Conservation (phyloP, 148 eudicot genomes). For the Silene conica region DNA sequence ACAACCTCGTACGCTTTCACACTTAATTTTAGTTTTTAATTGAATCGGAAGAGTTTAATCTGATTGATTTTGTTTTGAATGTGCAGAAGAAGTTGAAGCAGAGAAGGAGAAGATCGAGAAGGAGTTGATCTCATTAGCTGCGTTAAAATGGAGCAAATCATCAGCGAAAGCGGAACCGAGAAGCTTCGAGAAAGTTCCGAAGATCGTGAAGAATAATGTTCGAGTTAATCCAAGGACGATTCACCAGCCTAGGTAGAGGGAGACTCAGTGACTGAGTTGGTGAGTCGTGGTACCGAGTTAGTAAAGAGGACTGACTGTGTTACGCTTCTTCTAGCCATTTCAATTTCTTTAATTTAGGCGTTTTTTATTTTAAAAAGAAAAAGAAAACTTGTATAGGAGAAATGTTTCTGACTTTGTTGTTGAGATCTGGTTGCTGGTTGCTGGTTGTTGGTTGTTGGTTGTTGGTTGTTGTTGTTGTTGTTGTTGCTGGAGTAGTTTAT, state of each 20-base stretch:
- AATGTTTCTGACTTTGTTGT: neutral
- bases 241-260: conserved; percentile 78
- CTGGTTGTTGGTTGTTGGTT: too few relatives aligned
- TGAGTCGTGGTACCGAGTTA: neutral
- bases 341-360: neutral
- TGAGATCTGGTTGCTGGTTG: neutral
- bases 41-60: too few relatives aligned
- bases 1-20: conserved; percentile 17
- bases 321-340: neutral
- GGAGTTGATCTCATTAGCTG: conserved; percentile 48
- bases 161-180: conserved; percentile 32
- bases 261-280: conserved; percentile 3
- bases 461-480: too few relatives aligned
- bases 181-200: conserved; percentile 59
- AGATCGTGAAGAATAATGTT: conserved; percentile 63
- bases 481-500: too few relatives aligned
- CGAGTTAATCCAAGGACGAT: conserved; percentile 71
- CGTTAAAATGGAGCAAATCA: conserved; percentile 46
- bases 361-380: neutral
- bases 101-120: conserved; percentile 25
- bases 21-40: too few relatives aligned
- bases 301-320: neutral
- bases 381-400: neutral
- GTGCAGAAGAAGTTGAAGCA: conserved; percentile 33
- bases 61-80: neutral